Evolutionary conservation across 805 yeast genomes (phyloP).

Genomic region (Candida insectorum): DNA sequence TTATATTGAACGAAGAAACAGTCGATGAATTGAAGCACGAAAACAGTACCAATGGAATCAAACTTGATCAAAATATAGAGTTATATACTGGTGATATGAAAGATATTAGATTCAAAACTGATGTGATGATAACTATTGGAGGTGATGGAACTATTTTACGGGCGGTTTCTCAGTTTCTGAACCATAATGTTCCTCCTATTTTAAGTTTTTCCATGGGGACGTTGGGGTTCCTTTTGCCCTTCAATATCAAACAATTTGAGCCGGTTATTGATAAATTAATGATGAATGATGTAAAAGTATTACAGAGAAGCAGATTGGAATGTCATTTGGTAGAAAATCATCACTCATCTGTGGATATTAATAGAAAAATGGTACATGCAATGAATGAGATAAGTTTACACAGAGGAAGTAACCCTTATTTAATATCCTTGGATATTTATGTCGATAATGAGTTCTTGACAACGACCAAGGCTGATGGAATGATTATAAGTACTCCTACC

Average conservation of each 20-base stretch:
- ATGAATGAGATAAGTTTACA: slow-evolving; percentile 91
- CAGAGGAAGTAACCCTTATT: slow-evolving; percentile 83
- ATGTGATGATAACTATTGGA: slow-evolving; percentile 82
- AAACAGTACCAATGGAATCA: slow-evolving; percentile 13
- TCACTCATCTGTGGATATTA: slow-evolving; percentile 1
- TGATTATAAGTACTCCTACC: slow-evolving; percentile 83
- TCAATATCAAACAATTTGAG: slow-evolving; percentile 62
- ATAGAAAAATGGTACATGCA: slow-evolving; percentile 56
- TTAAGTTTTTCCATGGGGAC: slow-evolving; percentile 88
- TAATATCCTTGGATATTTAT: slow-evolving; percentile 78
- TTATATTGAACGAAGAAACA: slow-evolving; percentile 72
- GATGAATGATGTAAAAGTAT: slow-evolving; percentile 55
- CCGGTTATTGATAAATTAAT: slow-evolving; percentile 65
- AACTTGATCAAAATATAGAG: slow-evolving; percentile 19
- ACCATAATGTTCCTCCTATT: slow-evolving; percentile 80
- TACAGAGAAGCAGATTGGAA: slow-evolving; percentile 75
- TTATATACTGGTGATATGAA: slow-evolving; percentile 54
- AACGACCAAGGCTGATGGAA: slow-evolving; percentile 89
- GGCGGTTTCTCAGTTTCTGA: slow-evolving; percentile 76
- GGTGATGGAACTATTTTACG: slow-evolving; percentile 93
- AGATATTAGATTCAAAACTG: slow-evolving; percentile 66
- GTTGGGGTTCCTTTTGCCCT: slow-evolving; percentile 84
- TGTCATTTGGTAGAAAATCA: slow-evolving; percentile 49
- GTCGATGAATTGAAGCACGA: slow-evolving; percentile 59
- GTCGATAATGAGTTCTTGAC: slow-evolving; percentile 84